Evolutionary conservation across 2,329 filamentous ascomycete species (phyloP).

Genomic region (Nemania sp.): DNA sequence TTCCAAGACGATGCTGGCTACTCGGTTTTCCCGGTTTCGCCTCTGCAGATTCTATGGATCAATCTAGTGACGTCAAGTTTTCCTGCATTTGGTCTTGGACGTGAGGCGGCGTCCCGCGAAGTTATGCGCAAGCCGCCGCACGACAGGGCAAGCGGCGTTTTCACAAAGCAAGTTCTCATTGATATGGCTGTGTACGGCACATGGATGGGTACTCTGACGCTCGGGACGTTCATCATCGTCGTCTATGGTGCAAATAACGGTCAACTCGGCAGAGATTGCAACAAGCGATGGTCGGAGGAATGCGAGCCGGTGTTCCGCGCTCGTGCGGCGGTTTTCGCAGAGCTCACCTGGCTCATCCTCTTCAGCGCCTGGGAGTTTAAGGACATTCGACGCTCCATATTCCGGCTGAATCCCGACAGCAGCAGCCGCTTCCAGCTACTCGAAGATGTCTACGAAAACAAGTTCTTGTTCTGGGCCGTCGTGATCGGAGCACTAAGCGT

Average conservation of each 20-base stretch:
- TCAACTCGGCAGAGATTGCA: constrained; percentile 65
- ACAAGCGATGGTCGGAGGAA: constrained; percentile 58
- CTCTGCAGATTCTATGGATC: constrained; percentile 89
- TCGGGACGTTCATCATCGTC: constrained; percentile 68
- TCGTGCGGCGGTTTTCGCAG: constrained; percentile 73
- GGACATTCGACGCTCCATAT: constrained; percentile 71
- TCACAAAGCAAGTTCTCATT: constrained; percentile 75
- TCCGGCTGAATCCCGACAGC: constrained; percentile 64
- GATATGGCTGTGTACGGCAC: constrained; percentile 82
- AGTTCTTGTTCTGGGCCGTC: constrained; percentile 72
- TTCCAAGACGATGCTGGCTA: constrained; percentile 74
- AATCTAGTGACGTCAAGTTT: constrained; percentile 91
- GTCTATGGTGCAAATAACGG: constrained; percentile 61
- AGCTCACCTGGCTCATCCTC: constrained; percentile 74
- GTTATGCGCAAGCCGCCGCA: constrained; percentile 83
- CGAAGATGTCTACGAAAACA: constrained; percentile 69
- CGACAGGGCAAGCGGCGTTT: constrained; percentile 68
- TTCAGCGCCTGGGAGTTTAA: constrained; percentile 81
- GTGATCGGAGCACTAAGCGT: constrained; percentile 63
- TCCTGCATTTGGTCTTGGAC: constrained; percentile 85
- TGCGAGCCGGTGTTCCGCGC: constrained; percentile 70
- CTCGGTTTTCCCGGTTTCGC: constrained; percentile 84
- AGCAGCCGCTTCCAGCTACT: constrained; percentile 57
- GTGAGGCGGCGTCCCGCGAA: constrained; percentile 74
- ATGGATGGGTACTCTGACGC: constrained; percentile 73